Evolutionary conservation across 352 stramenopile species (phyloP).

Genomic region (Hyaloperonospora arabidopsidis): DNA sequence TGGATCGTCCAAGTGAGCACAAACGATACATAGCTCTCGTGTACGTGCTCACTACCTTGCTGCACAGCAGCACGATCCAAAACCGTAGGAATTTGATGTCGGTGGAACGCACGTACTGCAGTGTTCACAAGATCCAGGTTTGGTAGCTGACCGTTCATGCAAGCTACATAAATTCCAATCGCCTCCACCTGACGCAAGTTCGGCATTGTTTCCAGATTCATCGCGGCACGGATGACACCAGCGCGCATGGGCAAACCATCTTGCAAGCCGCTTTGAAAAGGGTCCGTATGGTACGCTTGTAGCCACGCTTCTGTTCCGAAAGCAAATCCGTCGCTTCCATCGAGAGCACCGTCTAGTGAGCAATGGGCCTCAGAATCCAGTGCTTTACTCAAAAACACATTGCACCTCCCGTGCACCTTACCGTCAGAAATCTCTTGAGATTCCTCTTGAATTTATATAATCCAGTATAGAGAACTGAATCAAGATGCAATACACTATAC

Average conservation of each 20-base stretch:
- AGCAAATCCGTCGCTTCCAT: constrained; percentile 54
- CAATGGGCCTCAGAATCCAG: no score
- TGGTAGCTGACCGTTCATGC: constrained; percentile 78
- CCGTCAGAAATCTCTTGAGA: no score
- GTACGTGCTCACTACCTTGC: not conserved
- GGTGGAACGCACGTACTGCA: constrained; percentile 40
- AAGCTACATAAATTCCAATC: constrained; percentile 55
- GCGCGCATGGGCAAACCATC: constrained; percentile 50
- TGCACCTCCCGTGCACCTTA: no score
- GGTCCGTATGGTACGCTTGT: constrained; percentile 59
- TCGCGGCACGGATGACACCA: constrained; percentile 64
- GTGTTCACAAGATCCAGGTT: constrained; percentile 85
- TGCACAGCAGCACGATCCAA: constrained; percentile 37
- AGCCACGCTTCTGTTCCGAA: constrained; percentile 67
- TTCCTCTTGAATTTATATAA: no score
- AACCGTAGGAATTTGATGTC: constrained; percentile 40
- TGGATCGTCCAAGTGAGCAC: not conserved
- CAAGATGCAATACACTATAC: no score
- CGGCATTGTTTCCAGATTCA: constrained; percentile 59
- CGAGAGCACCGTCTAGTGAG: constrained; percentile 42
- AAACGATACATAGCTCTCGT: constrained; percentile 10
- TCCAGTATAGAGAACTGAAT: no score
- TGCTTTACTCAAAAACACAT: no score
- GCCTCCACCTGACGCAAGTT: constrained; percentile 22
- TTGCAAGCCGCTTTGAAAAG: constrained; percentile 19